Evolutionary conservation across 345 rosid genomes (phyloP), one percentile per base, ranked within the genome.

Genomic region (Gossypium mustelinum): DNA sequence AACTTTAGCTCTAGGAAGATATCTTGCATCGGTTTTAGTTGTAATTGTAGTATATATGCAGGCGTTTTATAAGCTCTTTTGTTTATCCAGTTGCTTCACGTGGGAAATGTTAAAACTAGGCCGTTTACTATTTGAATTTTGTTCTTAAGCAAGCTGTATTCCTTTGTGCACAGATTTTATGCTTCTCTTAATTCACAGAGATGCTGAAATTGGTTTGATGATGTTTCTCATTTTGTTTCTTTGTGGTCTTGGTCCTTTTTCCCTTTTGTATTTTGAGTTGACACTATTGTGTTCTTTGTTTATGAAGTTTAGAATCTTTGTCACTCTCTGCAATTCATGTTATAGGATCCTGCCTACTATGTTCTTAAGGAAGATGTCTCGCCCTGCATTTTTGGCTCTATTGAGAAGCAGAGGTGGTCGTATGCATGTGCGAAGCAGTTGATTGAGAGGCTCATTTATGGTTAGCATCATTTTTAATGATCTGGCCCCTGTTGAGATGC

Each of bases 321-420:
- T 25, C 57, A 6, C 58, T 3, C 14, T 17, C 25, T 73, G 68
- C 67, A 57, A 58, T 41, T 81, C 9, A 48, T 77, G 64, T 64
- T 66, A 59, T 81, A 95, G 99, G 99, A 95, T 73, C 99, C 99
- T 76, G 80, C 94, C 43, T 93, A 87, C 75, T 95, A 87, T 77
- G 81, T 95, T 68, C 98, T 95, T 16, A 88, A 86, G 84, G 99
- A 95, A 82, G 97, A 93, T 83, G 50, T 64, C 2, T 95, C 98
- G 22, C 99, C 98, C 29, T 95, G 99, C 93, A 93, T 95, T 71
- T 95, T 95, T 79, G 99, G 99, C 76, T 72, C 99, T 65, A 89
- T 95, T 69, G 99, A 95, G 89, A 95, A 95, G 89, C 99, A 95
- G 84, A 89, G 98, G 85, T 95, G 99, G 99, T 95, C 98, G 0